These are phyloP conservation scores for Coix lacrymajobi DNA, from an alignment of 176 grass and related monocot genomes.

Conservation along the genomic window DNA sequence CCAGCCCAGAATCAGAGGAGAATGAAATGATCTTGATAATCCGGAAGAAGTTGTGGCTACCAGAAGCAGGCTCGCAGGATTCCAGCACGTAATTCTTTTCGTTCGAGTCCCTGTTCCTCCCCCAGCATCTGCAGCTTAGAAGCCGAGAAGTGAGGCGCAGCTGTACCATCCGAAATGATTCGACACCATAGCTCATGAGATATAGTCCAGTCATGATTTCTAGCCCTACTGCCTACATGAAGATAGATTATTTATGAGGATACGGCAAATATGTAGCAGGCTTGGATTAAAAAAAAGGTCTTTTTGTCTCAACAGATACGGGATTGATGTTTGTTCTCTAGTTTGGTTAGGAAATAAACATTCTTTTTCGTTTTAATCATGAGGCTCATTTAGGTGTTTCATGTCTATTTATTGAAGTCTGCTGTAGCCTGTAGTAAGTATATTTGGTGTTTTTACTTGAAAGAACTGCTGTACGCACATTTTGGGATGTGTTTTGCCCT, in stretches of 20 bases:
- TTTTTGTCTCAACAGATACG: conserved; percentile 32
- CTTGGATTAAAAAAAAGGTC: conserved; percentile 10
- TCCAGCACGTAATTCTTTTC: conserved; percentile 34
- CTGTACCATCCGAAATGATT: conserved; percentile 27
- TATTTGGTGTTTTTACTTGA: conserved; percentile 24
- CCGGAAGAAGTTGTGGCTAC: conserved; percentile 74
- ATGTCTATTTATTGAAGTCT: conserved; percentile 15
- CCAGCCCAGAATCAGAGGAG: conserved; percentile 64
- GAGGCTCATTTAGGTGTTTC: conserved; percentile 32
- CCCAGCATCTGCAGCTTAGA: conserved; percentile 32
- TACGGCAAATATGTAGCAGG: conserved; percentile 36
- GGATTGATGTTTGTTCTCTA: conserved; percentile 37
- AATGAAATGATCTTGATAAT: conserved; percentile 72
- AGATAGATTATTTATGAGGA: conserved; percentile 41
- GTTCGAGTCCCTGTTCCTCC: conserved; percentile 16
- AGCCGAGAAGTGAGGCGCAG: conserved; percentile 34
- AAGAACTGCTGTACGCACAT: conserved; percentile 27
- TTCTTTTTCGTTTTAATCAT: neutral
- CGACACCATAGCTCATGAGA: conserved; percentile 1
- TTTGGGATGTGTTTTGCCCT: conserved; percentile 16
- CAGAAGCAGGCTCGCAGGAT: conserved; percentile 38
- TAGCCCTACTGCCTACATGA: conserved; percentile 21
- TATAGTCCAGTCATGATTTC: conserved; percentile 16
- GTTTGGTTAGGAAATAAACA: conserved; percentile 54
- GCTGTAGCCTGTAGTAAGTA: neutral